Conservation (phyloP, 208 protist species). For the Trypanosoma lewisi region DNA sequence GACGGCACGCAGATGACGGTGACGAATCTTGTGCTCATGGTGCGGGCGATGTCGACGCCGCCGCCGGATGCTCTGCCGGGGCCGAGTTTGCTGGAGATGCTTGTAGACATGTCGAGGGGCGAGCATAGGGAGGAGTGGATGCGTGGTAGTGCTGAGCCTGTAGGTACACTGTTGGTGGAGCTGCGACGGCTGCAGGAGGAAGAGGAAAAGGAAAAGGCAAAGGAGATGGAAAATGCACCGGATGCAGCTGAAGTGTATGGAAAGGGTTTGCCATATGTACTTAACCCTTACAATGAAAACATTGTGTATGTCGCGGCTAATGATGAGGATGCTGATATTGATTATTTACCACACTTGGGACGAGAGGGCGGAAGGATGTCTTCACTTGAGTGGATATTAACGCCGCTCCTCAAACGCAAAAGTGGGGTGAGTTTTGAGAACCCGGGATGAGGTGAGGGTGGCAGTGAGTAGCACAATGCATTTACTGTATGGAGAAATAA, state of each 20-base stretch:
- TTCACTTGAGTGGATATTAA: neutral
- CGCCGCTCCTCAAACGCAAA: neutral
- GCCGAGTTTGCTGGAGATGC: slow-evolving; percentile 1
- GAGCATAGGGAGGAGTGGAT: neutral
- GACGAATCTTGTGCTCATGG: neutral
- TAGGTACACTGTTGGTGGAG: neutral
- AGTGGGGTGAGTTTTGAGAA: neutral
- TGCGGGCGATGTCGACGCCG: neutral
- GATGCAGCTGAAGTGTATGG: slow-evolving; percentile 17
- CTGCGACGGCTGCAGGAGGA: slow-evolving; percentile 5
- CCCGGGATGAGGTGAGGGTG: too few relatives aligned
- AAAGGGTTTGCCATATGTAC: slow-evolving; percentile 9
- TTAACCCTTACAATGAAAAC: slow-evolving; percentile 1
- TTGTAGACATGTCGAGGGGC: neutral
- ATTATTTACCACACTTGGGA: neutral
- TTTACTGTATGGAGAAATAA: too few relatives aligned
- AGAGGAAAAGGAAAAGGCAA: neutral
- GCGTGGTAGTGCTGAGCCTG: neutral
- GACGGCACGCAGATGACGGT: slow-evolving; percentile 1
- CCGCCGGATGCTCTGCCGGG: slow-evolving; percentile 7
- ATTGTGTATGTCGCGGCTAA: neutral
- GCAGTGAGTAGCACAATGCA: too few relatives aligned
- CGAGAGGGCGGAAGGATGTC: neutral
- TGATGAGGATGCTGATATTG: neutral
- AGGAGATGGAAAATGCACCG: neutral